Evolutionary conservation across 352 stramenopile genomes (phyloP), one percentile per base, ranked within the genome.

Genomic region (Phytophthora boehmeriae): DNA sequence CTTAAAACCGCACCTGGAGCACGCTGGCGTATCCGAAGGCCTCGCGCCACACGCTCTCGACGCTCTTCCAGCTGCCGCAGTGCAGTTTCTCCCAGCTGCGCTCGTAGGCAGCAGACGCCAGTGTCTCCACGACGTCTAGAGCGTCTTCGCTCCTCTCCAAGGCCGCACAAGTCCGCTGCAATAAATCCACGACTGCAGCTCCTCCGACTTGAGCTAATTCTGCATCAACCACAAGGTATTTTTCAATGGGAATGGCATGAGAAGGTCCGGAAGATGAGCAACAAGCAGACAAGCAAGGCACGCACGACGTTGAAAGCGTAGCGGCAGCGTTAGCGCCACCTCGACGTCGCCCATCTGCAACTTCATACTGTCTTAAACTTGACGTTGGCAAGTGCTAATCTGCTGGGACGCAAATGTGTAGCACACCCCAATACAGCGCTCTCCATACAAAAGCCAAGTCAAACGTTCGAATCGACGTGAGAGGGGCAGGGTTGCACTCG

Each of bases 11-110:
- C 42, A 86, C 85, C 39, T 83, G 73, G 32, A 93, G 32, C 19
- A 91, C 52, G 22, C 71, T 72, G 8, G 86, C 82, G 28, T 66
- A 42, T 1, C 74, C 86, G 55, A 92, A 95, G 23, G 78, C 70
- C 43, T 86, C 56, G 4, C 82, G 76, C 83, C 82, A 95, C 43
- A 80, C 71, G 6, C 59, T 38, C 8, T 63, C 50, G 8, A 95
- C 63, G 35, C 63, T 67, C 50, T 91, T 90, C 86, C 86, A 95
- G 55, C 63, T 79, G 4, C 80, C 86, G 41, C 78, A 86, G 66
- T 95, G 86, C 43, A 95, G 59, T 10, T 75, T 72, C 58, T 95
- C 83, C 83, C 83, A 95, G 51, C 75, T 76, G 27, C 78, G 78
- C 23, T 83, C 75, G 65, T 90, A 89, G 5, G 73, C 80, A 6